Evolutionary conservation across 352 stramenopile genomes (phyloP).

Genomic region (Pythium grandisporangium): DNA sequence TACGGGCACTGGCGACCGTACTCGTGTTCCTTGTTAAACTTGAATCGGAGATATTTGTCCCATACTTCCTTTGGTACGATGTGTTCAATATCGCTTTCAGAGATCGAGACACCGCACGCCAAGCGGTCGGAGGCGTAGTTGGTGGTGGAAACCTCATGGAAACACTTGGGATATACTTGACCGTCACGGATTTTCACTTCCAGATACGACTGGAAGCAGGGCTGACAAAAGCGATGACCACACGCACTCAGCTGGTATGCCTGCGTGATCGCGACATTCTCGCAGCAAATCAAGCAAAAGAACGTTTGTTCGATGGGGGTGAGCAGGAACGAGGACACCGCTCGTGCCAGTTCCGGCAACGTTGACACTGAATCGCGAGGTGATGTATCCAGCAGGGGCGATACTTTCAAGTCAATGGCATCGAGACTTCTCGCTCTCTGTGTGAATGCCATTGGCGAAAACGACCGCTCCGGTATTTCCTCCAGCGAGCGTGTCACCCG

Average conservation of each 20-base stretch:
- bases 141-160: constrained; percentile 24
- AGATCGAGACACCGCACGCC: constrained; percentile 30
- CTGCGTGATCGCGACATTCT: constrained; percentile 31
- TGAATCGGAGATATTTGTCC: constrained; percentile 81
- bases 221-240: constrained; percentile 51
- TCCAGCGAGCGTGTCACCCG: neutral
- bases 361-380: neutral
- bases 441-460: neutral
- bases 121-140: neutral
- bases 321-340: neutral
- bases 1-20: constrained; percentile 51
- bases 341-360: neutral
- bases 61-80: constrained; percentile 40
- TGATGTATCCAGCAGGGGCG: neutral
- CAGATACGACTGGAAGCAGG: constrained; percentile 44
- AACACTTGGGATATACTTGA: constrained; percentile 69
- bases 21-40: constrained; percentile 76
- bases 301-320: constrained; percentile 38
- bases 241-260: constrained; percentile 33
- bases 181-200: constrained; percentile 61
- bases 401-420: neutral
- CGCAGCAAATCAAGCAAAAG: constrained; percentile 72
- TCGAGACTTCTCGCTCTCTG: neutral
- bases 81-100: constrained; percentile 29
- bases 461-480: neutral